A percentile compares a stretch with the other conserved stretches of the same genome.
These are phyloP conservation scores for Trifolium repens DNA, from an alignment of 306 rosid species.

Conservation along the genomic window DNA sequence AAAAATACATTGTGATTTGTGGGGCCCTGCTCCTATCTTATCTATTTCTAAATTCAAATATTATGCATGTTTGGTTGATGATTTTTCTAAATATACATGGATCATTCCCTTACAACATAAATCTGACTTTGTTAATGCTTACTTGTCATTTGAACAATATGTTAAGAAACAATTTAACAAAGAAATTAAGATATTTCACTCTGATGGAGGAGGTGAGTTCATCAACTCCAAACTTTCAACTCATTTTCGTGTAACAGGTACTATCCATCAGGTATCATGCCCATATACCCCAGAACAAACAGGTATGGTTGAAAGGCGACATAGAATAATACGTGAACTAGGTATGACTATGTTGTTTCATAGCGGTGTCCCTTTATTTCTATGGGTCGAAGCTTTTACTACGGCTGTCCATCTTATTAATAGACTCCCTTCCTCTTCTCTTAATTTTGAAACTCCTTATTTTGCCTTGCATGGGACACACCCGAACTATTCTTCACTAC, in stretches of 20 bases:
- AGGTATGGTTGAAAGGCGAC: constrained; percentile 4
- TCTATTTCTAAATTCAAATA: neutral
- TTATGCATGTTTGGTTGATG: neutral
- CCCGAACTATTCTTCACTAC: neutral
- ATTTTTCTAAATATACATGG: neutral
- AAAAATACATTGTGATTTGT: neutral
- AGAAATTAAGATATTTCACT: neutral
- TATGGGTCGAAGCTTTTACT: neutral
- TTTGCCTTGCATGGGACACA: neutral
- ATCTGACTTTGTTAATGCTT: neutral
- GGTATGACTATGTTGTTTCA: constrained; percentile 13
- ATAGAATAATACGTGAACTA: neutral
- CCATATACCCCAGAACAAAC: neutral
- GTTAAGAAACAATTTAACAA: neutral
- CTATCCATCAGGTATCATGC: neutral
- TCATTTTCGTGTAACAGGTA: neutral
- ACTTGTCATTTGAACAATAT: neutral
- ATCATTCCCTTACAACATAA: neutral
- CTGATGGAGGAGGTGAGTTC: neutral
- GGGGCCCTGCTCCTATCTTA: neutral
- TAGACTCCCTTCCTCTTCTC: neutral
- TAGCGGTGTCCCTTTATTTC: neutral
- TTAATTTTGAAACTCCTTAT: constrained; percentile 1
- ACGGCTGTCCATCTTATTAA: neutral
- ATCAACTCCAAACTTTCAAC: neutral